Percentiles rank a stretch among this genome's conserved stretches.
Evolutionary conservation across 805 yeast species (phyloP).

Genomic region (Sugiyamaella smithiae): DNA sequence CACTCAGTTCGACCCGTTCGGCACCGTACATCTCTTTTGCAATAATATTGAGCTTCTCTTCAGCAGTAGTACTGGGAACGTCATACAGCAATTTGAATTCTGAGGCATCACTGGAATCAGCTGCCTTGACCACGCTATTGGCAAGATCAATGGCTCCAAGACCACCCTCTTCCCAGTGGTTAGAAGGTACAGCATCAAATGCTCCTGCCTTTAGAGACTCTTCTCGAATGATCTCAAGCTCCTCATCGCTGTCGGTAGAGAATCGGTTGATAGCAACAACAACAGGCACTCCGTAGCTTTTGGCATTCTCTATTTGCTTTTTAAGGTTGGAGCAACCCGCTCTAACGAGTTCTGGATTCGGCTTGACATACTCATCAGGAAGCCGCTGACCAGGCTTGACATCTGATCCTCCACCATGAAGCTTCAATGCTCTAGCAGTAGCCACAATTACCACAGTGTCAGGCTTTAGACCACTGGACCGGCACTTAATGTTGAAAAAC

Average conservation of each 20-base stretch:
- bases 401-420: conserved; percentile 97
- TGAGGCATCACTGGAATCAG: conserved; percentile 31
- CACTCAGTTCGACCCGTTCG: conserved; percentile 72
- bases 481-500: conserved; percentile 91
- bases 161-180: conserved; percentile 97
- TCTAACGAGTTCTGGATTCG: conserved; percentile 72
- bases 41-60: conserved; percentile 72
- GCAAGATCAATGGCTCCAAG: conserved; percentile 84
- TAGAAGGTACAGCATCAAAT: conserved; percentile 79
- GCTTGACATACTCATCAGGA: conserved; percentile 76
- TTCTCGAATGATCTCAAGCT: conserved; percentile 72
- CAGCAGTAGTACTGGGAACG: conserved; percentile 62
- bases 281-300: conserved; percentile 83
- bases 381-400: conserved; percentile 90
- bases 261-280: conserved; percentile 92
- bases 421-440: conserved; percentile 92
- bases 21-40: conserved; percentile 95
- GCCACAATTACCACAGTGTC: conserved; percentile 93
- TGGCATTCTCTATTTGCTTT: conserved; percentile 86
- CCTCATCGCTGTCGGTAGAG: conserved; percentile 76
- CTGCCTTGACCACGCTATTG: conserved; percentile 71
- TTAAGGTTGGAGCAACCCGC: conserved; percentile 84
- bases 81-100: conserved; percentile 66
- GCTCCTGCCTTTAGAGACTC: conserved; percentile 93
- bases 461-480: conserved; percentile 84